Evolutionary conservation across 495 filamentous ascomycete species (phyloP), one percentile per base, ranked within the genome.

Genomic region (Aspergillus campestris): DNA sequence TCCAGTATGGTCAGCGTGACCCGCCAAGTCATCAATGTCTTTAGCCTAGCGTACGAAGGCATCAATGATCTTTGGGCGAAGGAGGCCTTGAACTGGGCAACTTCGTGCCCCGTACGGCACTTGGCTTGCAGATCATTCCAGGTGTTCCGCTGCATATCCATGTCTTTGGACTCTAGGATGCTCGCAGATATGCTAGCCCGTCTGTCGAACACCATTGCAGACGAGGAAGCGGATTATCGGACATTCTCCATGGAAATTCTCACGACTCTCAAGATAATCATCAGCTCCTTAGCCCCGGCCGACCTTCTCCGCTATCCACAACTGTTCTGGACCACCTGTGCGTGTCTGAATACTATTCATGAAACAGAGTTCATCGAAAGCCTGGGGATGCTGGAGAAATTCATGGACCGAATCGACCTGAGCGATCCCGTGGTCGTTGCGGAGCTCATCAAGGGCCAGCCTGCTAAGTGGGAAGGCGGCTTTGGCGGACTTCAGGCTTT

Each of bases 201-300:
- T 18, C 77, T 97, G 18, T 96, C 90, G 3, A 96, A 95, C 63
- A 96, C 90, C 0, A 94, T 99, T 47, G 87, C 92, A 1, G 89
- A 95, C 52, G 87, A 95, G 50, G 86, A 90, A 49, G 71, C 79
- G 0, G 90, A 96, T 64, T 89, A 94, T 40, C 88, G 94, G 53
- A 87, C 88, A 3, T 99, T 96, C 62, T 94, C 94, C 2, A 87
- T 96, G 84, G 92, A 99, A 57, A 95, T 97, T 56, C 70, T 99
- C 24, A 95, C 89, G 1, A 97, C 92, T 0, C 62, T 99, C 36
- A 87, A 90, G 47, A 87, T 89, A 0, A 84, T 96, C 44, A 92
- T 97, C 46, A 77, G 78, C 45, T 87, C 88, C 24, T 70, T 95
- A 14, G 80, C 87, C n/a, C 74, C 83, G 3, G 70, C 80, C 14